Evolutionary conservation across 805 yeast genomes (phyloP).

Genomic region (Suhomyces kilbournensis): DNA sequence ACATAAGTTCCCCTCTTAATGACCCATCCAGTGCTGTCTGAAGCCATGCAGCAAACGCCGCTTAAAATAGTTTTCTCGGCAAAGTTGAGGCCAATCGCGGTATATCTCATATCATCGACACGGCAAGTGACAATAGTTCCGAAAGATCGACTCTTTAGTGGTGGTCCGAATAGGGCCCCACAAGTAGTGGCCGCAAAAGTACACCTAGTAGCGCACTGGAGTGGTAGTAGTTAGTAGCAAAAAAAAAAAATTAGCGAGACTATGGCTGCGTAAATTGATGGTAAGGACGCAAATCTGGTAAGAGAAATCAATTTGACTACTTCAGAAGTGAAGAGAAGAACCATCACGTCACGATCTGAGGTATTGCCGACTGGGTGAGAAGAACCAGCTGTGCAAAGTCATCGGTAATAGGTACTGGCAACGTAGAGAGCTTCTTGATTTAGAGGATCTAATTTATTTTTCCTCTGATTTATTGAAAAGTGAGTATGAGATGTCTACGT

Average conservation of each 20-base stretch:
- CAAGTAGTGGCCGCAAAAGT: constrained; percentile 66
- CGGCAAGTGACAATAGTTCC: constrained; percentile 28
- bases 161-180: constrained; percentile 55
- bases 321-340: constrained; percentile 44
- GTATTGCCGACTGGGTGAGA: constrained; percentile 35
- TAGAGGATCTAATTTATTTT: constrained; percentile 1
- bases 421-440: constrained; percentile 7
- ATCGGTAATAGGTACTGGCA: neutral
- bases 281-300: constrained; percentile 64
- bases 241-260: constrained; percentile 50
- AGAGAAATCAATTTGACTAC: neutral
- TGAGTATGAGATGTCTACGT: neutral
- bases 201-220: constrained; percentile 36
- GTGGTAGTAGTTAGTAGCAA: constrained; percentile 36
- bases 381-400: neutral
- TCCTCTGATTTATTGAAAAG: neutral
- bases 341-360: constrained; percentile 61
- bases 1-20: constrained; percentile 43
- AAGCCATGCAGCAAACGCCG: constrained; percentile 35
- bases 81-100: constrained; percentile 21
- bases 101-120: constrained; percentile 40
- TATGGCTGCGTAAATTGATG: constrained; percentile 64
- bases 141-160: no score
- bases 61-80: constrained; percentile 33
- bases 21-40: constrained; percentile 59